Base-by-base conservation (phyloP, 495 filamentous ascomycete species). In the Podospora australis region DNA sequence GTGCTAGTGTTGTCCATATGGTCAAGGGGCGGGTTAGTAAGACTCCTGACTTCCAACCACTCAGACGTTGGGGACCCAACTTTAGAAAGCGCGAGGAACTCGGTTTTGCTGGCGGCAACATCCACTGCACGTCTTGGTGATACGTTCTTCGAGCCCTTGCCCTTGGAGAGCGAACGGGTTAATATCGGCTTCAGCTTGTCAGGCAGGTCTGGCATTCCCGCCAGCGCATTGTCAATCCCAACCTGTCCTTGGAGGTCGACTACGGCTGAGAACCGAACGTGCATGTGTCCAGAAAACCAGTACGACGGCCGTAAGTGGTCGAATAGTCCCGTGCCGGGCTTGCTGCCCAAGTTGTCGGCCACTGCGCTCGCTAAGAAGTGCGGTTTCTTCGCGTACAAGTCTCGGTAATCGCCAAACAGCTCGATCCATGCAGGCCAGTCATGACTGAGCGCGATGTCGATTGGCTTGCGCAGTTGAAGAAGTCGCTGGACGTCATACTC, bases 261-360 rank as follows among this genome's bases (percentile, higher is more conserved):
- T 20, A 21, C 17, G 13, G 20, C 38, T 9, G 38, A 4, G 56
- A 84, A 97, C 58, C 88, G 89, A 61, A 83, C 80, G 65, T 98
- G 92, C 61, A 96, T 51, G 64, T 98, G 92, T 2, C 89, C 92
- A 8, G 90, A 87, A 64, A 97, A 95, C 92, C 92, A 98, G 59
- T 88, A 86, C 0, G 76, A 69, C 3, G 92, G 92, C 25, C 87
- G 74, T 28, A 97, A 68, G 22, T 87, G 75, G 58, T 92, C 81
- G 58, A 97, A 75, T 5, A 95, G 81, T 36, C 84, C 78, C 52
- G 73, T 75, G 0, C 88, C 90, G 0, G 92, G 89, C 5, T 71
- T 63, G 49, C 78, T 96, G 1, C 92, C 92, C 5, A 98, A 67
- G 25, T 60, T 78, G 0, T 89, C 88, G 28, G 77, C 72, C 22